Conservation (phyloP, 768 basidiomycete genomes). For the Chiua virens region DNA sequence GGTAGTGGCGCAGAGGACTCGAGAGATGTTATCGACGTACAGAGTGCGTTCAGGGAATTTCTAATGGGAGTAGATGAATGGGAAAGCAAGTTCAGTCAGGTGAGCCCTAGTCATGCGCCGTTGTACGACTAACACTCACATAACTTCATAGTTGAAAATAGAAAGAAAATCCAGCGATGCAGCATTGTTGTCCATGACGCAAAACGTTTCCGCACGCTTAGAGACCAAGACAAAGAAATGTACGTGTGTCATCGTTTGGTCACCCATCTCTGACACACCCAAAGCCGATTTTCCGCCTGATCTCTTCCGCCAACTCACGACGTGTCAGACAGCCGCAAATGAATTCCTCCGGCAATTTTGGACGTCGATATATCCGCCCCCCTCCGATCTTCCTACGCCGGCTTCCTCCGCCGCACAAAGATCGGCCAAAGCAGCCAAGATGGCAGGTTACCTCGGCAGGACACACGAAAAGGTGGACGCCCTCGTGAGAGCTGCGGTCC, state of each 20-base stretch:
- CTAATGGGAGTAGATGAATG: slow-evolving; percentile 52
- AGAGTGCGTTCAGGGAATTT: slow-evolving; percentile 46
- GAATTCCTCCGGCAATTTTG: slow-evolving; percentile 98
- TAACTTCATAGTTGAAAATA: slow-evolving; percentile 54
- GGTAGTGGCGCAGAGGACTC: slow-evolving; percentile 2
- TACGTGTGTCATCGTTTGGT: slow-evolving; percentile 32
- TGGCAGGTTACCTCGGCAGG: slow-evolving; percentile 78
- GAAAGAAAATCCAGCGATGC: slow-evolving; percentile 68
- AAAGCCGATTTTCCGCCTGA: slow-evolving; percentile 79
- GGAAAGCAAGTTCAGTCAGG: slow-evolving; percentile 58
- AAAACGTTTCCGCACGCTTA: slow-evolving; percentile 71
- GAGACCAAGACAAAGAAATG: slow-evolving; percentile 68
- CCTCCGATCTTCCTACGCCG: slow-evolving; percentile 53
- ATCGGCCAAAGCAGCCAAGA: slow-evolving; percentile 77
- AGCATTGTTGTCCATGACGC: slow-evolving; percentile 73
- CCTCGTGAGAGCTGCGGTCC: slow-evolving; percentile 62
- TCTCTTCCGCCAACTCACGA: slow-evolving; percentile 79
- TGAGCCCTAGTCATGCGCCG: slow-evolving; percentile 25
- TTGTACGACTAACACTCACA: neutral
- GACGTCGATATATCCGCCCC: slow-evolving; percentile 80
- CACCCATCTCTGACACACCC: neutral
- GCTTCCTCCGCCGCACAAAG: slow-evolving; percentile 65
- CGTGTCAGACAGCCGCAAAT: slow-evolving; percentile 89
- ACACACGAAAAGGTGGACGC: slow-evolving; percentile 82
- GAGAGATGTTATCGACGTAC: slow-evolving; percentile 43